Evolutionary conservation across 495 filamentous ascomycete genomes (phyloP), one percentile per base, ranked within the genome.

Genomic region (Penicillium coffeae): DNA sequence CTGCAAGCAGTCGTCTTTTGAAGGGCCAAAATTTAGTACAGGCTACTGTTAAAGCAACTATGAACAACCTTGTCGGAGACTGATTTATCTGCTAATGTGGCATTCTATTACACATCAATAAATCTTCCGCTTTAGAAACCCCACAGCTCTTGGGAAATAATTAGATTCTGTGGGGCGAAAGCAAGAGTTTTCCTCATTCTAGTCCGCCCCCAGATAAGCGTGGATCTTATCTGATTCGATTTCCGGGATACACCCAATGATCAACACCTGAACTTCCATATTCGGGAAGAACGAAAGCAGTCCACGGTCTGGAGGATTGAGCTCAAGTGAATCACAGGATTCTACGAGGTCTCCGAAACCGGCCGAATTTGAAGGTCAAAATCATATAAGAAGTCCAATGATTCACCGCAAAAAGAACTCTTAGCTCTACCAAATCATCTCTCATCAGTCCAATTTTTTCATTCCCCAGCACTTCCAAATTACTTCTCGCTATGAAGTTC

Each of bases 171-270:
- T n/a, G n/a, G n/a, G n/a, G n/a, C n/a, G n/a, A n/a, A n/a, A n/a
- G n/a, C n/a, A n/a, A n/a, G n/a, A n/a, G n/a, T n/a, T n/a, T n/a
- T n/a, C n/a, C n/a, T n/a, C n/a, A n/a, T n/a, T n/a, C n/a, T n/a
- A n/a, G n/a, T n/a, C n/a, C n/a, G 25, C 25, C 25, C 25, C 25
- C 21, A 40, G 14, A 19, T 40, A 5, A 40, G 21, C 13, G 0
- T 40, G 16, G 38, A 40, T 40, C 38, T 40, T 40, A 40, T 40
- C 38, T 40, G 38, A 40, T 40, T 40, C 18, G 38, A 40, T 40
- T 13, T 18, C 12, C 21, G 20, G 2, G 38, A 12, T 18, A 18
- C 25, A 4, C 4, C 25, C 5, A 10, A 10, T 5, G 25, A 4
- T 10, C 25, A 30, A 5, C 25, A 10, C 10, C 25, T 30, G 25